Percentiles rank a stretch among this genome's conserved stretches.
These are phyloP conservation scores for Cytospora piceae DNA, from an alignment of 2,329 filamentous ascomycete species.

Conservation along the genomic window DNA sequence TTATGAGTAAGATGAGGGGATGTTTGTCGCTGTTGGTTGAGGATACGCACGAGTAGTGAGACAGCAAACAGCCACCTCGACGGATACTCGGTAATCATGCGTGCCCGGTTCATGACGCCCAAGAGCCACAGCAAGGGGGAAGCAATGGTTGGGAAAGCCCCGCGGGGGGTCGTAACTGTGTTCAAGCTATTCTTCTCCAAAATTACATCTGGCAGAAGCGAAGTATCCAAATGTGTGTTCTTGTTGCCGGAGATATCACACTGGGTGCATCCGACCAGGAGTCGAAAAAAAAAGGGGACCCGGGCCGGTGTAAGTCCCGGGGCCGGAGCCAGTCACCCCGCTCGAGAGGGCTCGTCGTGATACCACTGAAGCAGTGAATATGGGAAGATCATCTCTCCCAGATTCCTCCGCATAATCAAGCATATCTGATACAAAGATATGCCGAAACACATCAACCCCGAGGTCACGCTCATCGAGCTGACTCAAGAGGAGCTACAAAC, in stretches of 20 bases:
- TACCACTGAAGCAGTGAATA: neutral
- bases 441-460: neutral
- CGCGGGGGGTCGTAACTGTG: neutral
- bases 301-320: neutral
- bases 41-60: neutral
- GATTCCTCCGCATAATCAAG: neutral
- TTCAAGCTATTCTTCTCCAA: neutral
- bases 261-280: neutral
- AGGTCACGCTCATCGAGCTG: conserved; percentile 15
- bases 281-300: neutral
- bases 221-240: neutral
- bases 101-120: neutral
- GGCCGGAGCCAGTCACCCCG: conserved; percentile 9
- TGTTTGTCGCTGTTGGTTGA: neutral
- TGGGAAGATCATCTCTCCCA: neutral
- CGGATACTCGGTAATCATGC: too few species aligned
- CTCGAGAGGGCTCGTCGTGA: neutral
- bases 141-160: neutral
- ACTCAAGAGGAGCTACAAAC: conserved; percentile 3
- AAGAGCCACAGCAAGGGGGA: neutral
- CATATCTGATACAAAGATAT: neutral
- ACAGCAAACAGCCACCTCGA: neutral
- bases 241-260: too few species aligned
- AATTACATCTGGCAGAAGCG: neutral
- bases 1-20: neutral